Evolutionary conservation across 495 filamentous ascomycete genomes (phyloP).

Genomic region (Trichoderma erinaceum): DNA sequence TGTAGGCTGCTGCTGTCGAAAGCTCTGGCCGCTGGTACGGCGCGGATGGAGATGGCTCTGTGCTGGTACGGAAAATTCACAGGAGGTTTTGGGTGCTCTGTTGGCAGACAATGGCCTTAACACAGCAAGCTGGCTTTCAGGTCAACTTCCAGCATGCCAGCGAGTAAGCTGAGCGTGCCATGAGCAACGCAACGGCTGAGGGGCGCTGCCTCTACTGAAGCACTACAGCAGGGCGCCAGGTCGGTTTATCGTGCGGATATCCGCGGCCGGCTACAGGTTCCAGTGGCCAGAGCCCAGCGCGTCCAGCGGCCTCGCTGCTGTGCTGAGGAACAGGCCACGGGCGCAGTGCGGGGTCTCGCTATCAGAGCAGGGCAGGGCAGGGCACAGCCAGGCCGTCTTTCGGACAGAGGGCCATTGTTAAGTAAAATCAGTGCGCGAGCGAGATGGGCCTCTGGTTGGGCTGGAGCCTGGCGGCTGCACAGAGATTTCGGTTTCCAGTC

Average conservation of each 20-base stretch:
- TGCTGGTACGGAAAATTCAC: no score
- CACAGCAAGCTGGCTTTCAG: no score
- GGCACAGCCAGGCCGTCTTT: background rate
- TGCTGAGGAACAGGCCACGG: background rate
- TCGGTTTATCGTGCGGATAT: background rate
- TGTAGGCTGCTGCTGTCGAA: background rate
- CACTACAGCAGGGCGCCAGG: background rate
- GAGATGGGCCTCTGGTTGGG: background rate
- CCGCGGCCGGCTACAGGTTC: background rate
- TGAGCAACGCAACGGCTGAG: background rate
- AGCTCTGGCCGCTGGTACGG: no score
- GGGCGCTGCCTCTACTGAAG: background rate
- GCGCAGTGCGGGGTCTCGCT: conserved; percentile 7
- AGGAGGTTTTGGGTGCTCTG: no score
- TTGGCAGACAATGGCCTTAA: no score
- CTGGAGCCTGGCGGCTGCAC: background rate
- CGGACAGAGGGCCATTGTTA: background rate
- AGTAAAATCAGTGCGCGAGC: background rate
- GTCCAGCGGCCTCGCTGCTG: background rate
- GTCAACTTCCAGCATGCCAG: no score
- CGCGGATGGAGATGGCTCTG: no score
- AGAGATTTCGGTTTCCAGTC: background rate
- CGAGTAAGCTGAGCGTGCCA: no score
- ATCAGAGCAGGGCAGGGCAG: background rate
- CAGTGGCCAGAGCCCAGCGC: background rate